A percentile compares a stretch with the other conserved stretches of the same genome.
Evolutionary conservation across 139 green algal genomes (phyloP).

Genomic region (Coccomyxa sp.): DNA sequence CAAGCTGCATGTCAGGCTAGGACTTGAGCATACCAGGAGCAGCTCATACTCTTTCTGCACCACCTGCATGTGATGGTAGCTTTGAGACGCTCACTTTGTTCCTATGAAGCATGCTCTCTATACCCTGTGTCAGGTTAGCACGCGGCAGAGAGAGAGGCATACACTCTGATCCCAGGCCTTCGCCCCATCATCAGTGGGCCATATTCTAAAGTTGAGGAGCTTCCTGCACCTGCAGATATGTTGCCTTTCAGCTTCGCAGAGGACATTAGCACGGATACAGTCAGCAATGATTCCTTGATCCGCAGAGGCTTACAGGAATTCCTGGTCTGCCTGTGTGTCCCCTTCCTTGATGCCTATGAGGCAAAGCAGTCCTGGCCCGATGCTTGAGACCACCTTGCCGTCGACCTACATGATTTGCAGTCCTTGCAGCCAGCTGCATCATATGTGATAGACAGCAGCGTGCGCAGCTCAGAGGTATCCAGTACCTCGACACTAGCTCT

Average conservation of each 20-base stretch:
- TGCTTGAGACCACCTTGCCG: constrained; percentile 41
- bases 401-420: constrained; percentile 36
- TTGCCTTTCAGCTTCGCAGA: neutral
- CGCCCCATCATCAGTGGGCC: neutral
- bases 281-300: neutral
- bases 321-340: constrained; percentile 46
- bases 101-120: neutral
- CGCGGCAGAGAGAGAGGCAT: neutral
- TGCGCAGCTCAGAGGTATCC: too few species aligned
- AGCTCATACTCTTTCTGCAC: constrained; percentile 38
- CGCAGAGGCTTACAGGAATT: constrained; percentile 40
- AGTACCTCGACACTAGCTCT: constrained; percentile 37
- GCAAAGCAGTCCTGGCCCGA: constrained; percentile 55
- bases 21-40: constrained; percentile 40
- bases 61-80: constrained; percentile 13
- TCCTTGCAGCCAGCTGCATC: too few species aligned
- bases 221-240: neutral
- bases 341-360: constrained; percentile 45
- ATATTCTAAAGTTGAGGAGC: neutral
- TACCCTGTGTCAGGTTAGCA: too few species aligned
- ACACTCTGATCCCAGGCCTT: constrained; percentile 54
- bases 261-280: neutral
- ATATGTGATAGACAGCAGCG: too few species aligned
- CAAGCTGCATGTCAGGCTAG: neutral
- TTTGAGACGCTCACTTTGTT: too few species aligned